phyloP scores from a whole-genome alignment of 2,329 filamentous ascomycete species.

The Aspergillus persii region DNA sequence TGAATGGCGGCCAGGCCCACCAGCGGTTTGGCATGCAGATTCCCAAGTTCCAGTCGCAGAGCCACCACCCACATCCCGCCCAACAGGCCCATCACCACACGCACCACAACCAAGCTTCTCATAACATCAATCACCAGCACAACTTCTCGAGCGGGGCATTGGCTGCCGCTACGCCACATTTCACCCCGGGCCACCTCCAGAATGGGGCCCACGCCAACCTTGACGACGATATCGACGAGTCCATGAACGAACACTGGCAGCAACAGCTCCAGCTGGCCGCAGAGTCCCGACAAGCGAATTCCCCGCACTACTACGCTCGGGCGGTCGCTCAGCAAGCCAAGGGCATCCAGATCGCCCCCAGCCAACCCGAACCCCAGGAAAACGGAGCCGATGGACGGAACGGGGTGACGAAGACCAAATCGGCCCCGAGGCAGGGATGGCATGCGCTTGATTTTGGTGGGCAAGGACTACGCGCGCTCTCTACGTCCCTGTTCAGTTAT shows the following conservation, averaged over 20 bases:
- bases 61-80: conserved; percentile 44
- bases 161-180: conserved; percentile 54
- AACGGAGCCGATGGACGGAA: conserved; percentile 59
- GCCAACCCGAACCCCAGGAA: conserved; percentile 48
- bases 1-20: conserved; percentile 49
- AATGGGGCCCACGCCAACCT: conserved; percentile 57
- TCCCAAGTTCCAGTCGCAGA: conserved; percentile 48
- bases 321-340: conserved; percentile 48
- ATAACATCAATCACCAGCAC: conserved; percentile 49
- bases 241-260: conserved; percentile 74
- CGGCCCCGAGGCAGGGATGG: conserved; percentile 71
- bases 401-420: conserved; percentile 62
- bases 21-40: conserved; percentile 51
- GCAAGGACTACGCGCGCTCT: conserved; percentile 84
- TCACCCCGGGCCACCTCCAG: conserved; percentile 57
- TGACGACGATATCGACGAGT: conserved; percentile 57
- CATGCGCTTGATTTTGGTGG: conserved; percentile 91
- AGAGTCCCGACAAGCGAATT: conserved; percentile 66
- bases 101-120: conserved; percentile 43
- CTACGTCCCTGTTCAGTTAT: conserved; percentile 78
- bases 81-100: conserved; percentile 45
- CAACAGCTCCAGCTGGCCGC: conserved; percentile 81
- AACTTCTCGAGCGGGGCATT: conserved; percentile 49
- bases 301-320: conserved; percentile 68
- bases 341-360: conserved; percentile 48